Base-by-base conservation (phyloP, 2,329 filamentous ascomycete genomes). In the Clonostachys rosea region DNA sequence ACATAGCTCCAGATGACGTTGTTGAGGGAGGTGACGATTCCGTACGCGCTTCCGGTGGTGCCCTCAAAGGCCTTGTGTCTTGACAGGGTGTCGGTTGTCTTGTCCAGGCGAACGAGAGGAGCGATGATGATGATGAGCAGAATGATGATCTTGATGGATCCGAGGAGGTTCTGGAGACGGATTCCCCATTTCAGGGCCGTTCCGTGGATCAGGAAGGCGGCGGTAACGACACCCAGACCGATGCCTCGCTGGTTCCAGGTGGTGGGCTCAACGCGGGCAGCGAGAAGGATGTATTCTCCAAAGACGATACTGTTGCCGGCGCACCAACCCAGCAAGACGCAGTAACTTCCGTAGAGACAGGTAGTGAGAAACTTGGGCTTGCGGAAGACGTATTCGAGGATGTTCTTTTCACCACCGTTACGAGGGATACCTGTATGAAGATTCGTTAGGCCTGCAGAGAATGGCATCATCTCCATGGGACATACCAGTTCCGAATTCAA, bases 1-100 rank as follows among this genome's bases (percentile, higher is more conserved):
- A 84, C 77, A 56, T 82, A 88, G 50, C 77, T 82, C 77, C 83
- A 87, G 56, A 87, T 83, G 51, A 87, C 83, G 54, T 86, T 87
- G 70, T 86, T 87, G 0, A 88, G 66, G 0, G 84, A 83, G 2
- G 80, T 86, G n/a, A 86, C 82, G 34, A 86, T 73, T 43, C 81
- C 81, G 52, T 87, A 87, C 2, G 81, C 76, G 54, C 76, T 83
- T 8, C 79, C 78, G 1, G 79, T 84, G 6, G 84, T 87, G 9
- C 84, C 84, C 42, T 76, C 73, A 52, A 87, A 88, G 10, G 81
- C 77, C 49, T 83, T 73, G 24, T 30, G 24, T 6, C 24, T 30
- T 52, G 65, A 63, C 57, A 87, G 85, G 68, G 83, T 86, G 6
- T 71, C 58, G 43, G 79, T 74, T 40, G 85, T 71, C 56, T 79